These are phyloP conservation scores for Glycyrrhiza uralensis DNA, from an alignment of 306 rosid genomes.

Conservation along the genomic window DNA sequence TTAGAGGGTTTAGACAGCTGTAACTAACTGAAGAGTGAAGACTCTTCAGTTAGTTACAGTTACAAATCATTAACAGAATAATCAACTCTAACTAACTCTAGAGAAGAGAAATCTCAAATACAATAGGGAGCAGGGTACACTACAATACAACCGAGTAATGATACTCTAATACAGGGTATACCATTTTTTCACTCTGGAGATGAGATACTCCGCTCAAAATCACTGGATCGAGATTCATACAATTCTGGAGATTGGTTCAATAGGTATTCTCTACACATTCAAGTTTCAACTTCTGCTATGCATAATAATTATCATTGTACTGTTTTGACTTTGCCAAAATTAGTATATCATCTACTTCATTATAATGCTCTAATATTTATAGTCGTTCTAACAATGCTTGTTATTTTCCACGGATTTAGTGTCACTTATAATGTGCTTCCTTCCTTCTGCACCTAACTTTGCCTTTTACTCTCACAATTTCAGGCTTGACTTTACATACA, in stretches of 20 bases:
- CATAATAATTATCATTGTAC: neutral
- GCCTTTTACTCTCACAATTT: slow-evolving; percentile 18
- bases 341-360: slow-evolving; percentile 8
- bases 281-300: slow-evolving; percentile 13
- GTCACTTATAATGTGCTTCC: slow-evolving; percentile 11
- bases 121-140: too few species aligned
- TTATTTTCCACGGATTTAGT: slow-evolving; percentile 15
- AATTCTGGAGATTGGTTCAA: slow-evolving; percentile 99
- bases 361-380: neutral
- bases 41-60: too few species aligned
- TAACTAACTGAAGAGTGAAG: too few species aligned
- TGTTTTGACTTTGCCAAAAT: slow-evolving; percentile 14
- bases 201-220: slow-evolving; percentile 89
- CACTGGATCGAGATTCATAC: slow-evolving; percentile 95
- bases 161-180: too few species aligned
- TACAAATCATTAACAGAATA: too few species aligned
- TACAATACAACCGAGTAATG: too few species aligned
- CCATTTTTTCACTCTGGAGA: slow-evolving; percentile 90
- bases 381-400: neutral
- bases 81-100: too few species aligned
- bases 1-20: too few species aligned
- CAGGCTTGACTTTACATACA: slow-evolving; percentile 89
- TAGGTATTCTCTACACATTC: slow-evolving; percentile 43
- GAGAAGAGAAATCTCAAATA: too few species aligned
- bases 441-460: slow-evolving; percentile 13